Conservation (phyloP, 2,329 filamentous ascomycete species). For the Aspergillus aculeatinus region DNA sequence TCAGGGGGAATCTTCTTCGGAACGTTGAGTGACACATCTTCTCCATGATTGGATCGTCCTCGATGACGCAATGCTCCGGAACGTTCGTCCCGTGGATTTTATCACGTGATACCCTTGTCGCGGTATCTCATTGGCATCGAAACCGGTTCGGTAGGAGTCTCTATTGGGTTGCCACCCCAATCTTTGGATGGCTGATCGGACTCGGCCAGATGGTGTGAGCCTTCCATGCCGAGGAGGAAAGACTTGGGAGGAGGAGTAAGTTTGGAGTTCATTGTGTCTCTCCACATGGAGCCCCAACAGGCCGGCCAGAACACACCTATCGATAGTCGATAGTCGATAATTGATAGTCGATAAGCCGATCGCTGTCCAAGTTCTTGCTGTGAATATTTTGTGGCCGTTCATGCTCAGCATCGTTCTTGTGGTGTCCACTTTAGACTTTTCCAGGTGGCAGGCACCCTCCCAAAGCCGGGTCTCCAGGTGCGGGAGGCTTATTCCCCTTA, state of each 20-base stretch:
- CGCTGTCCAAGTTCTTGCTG: neutral
- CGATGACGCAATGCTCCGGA: conserved; percentile 23
- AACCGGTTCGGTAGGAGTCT: conserved; percentile 2
- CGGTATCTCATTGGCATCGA: conserved; percentile 9
- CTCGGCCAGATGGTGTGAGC: neutral
- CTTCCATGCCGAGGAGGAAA: neutral
- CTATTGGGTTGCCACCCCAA: conserved; percentile 16
- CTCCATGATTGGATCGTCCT: conserved; percentile 15
- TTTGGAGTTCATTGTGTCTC: conserved; percentile 4
- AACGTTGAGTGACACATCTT: conserved; percentile 11
- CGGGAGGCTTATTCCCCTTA: neutral
- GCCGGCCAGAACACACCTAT: conserved; percentile 1
- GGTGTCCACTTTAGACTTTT: neutral
- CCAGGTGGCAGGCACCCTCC: neutral
- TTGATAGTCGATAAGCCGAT: neutral
- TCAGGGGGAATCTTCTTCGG: conserved; percentile 15
- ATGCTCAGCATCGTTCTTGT: neutral
- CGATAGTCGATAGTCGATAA: conserved; percentile 9
- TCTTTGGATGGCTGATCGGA: conserved; percentile 5
- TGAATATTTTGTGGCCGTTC: too few relatives aligned
- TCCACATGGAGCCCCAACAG: neutral
- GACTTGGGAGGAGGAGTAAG: neutral
- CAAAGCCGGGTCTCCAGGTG: neutral
- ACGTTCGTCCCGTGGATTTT: conserved; percentile 7
- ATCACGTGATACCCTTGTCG: conserved; percentile 17